phyloP scores from a whole-genome alignment of 495 filamentous ascomycete genomes.

The Pyrenula aspistea region DNA sequence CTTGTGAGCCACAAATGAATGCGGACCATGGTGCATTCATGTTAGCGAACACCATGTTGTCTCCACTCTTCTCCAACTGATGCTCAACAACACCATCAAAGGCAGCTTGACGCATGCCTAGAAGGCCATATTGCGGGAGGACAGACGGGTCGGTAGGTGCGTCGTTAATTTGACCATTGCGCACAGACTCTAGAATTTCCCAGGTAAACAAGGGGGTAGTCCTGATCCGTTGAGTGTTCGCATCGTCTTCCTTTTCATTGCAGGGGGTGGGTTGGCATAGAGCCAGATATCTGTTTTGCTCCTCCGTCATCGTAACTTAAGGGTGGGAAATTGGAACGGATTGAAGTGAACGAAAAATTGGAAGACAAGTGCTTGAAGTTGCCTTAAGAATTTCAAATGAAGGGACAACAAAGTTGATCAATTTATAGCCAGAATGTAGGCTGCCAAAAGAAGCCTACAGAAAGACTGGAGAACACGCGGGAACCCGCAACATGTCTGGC shows the following conservation, averaged over 20 bases:
- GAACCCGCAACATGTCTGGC: too few species aligned
- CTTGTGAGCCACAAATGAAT: conserved; percentile 70
- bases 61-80: neutral
- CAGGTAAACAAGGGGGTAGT: neutral
- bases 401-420: too few species aligned
- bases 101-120: neutral
- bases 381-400: too few species aligned
- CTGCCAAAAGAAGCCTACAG: too few species aligned
- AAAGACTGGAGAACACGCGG: too few species aligned
- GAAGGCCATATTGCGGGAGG: neutral
- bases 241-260: neutral
- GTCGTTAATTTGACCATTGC: neutral
- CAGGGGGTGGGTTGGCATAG: neutral
- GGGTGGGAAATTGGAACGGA: too few species aligned
- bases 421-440: too few species aligned
- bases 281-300: neutral
- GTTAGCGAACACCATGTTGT: conserved; percentile 25
- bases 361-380: too few species aligned
- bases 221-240: neutral
- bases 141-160: neutral
- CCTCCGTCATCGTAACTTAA: neutral
- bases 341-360: too few species aligned
- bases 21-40: conserved; percentile 52
- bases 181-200: neutral
- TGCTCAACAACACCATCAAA: neutral